These are phyloP conservation scores for Colletotrichum chlorophyti DNA, from an alignment of 2,329 filamentous ascomycete genomes.

Conservation along the genomic window DNA sequence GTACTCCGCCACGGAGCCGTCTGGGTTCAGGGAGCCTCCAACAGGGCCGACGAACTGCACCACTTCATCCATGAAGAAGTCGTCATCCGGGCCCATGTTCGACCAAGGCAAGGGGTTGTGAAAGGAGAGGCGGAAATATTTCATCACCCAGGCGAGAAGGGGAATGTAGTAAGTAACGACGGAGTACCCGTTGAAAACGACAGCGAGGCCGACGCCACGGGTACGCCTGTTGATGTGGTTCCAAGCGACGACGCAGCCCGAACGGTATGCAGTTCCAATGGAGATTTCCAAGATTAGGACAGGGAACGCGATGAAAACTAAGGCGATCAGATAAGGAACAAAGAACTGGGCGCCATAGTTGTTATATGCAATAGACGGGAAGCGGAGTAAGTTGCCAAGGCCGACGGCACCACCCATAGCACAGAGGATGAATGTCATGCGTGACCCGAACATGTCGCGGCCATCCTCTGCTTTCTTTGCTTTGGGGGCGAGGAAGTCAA, in stretches of 20 bases:
- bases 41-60: slow-evolving; percentile 34
- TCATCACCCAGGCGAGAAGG: slow-evolving; percentile 62
- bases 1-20: slow-evolving; percentile 45
- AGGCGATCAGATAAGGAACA: slow-evolving; percentile 58
- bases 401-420: slow-evolving; percentile 61
- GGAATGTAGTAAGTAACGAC: slow-evolving; percentile 61
- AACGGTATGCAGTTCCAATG: slow-evolving; percentile 69
- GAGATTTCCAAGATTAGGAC: slow-evolving; percentile 63
- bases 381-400: slow-evolving; percentile 60
- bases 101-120: slow-evolving; percentile 60
- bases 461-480: slow-evolving; percentile 34
- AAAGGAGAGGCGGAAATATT: slow-evolving; percentile 61
- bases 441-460: slow-evolving; percentile 53
- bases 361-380: slow-evolving; percentile 62
- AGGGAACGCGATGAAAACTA: slow-evolving; percentile 59
- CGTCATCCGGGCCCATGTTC: slow-evolving; percentile 47
- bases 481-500: slow-evolving; percentile 32
- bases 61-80: slow-evolving; percentile 40
- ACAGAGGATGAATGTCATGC: slow-evolving; percentile 54
- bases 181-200: slow-evolving; percentile 56
- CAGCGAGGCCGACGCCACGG: slow-evolving; percentile 57
- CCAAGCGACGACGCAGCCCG: slow-evolving; percentile 56
- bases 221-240: slow-evolving; percentile 55
- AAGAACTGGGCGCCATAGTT: slow-evolving; percentile 64
- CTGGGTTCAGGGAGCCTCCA: slow-evolving; percentile 37